phyloP scores from a whole-genome alignment of 2,329 filamentous ascomycete genomes.

The Grosmannia serpens region DNA sequence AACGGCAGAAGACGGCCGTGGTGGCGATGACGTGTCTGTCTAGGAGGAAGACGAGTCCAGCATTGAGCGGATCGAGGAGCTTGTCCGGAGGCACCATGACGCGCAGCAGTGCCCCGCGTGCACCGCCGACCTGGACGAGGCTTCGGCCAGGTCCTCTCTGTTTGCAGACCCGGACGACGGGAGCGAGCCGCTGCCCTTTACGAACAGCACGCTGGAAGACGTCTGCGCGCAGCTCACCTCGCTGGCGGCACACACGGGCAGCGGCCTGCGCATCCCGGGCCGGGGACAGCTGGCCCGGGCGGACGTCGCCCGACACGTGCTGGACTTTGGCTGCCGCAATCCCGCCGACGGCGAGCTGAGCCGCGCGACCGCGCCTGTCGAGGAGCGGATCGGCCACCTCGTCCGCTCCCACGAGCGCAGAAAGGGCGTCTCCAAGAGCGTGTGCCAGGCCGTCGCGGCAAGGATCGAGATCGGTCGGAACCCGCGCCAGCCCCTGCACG shows the following conservation, averaged over 20 bases:
- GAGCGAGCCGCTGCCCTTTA: neutral
- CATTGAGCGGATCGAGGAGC: neutral
- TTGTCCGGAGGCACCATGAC: neutral
- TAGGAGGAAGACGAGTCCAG: neutral
- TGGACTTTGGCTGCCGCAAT: conserved; percentile 4
- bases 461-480: too few relatives aligned
- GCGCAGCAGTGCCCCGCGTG: neutral
- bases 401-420: too few relatives aligned
- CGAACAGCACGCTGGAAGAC: neutral
- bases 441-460: too few relatives aligned
- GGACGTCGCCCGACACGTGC: neutral
- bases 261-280: neutral
- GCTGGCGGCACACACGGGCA: neutral
- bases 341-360: neutral
- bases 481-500: neutral
- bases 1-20: too few relatives aligned
- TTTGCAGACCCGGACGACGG: neutral
- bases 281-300: neutral
- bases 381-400: too few relatives aligned
- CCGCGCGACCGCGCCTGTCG: too few relatives aligned
- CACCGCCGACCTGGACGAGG: neutral
- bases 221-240: neutral
- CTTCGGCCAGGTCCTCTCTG: neutral
- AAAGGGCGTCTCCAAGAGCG: too few relatives aligned
- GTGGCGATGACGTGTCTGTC: neutral